Evolutionary conservation across 2,329 filamentous ascomycete species (phyloP), one percentile per base, ranked within the genome.

Genomic region (Diaporthe aspalathi): DNA sequence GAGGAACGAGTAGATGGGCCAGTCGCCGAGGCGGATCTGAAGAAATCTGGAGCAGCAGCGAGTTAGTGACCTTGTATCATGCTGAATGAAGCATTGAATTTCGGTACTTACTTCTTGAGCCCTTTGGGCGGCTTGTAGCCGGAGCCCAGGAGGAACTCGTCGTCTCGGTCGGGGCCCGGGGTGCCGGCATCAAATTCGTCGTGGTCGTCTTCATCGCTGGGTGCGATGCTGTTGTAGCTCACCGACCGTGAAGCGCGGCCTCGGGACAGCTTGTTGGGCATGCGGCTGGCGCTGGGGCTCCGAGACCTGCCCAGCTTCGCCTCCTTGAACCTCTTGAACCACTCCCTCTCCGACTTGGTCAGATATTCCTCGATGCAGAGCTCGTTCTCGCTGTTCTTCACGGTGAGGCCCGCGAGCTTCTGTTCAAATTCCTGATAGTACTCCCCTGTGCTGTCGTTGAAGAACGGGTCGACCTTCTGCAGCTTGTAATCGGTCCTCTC

Each of bases 401-500:
- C 88, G 54, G 75, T 80, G 12, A 92, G 81, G 3, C 79, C 79
- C 27, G 87, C 85, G 1, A 92, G 84, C 76, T 84, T 88, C 77
- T 85, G 84, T 72, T 89, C 86, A 73, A 91, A 92, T 2, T 81
- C 83, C 71, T 83, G 83, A 73, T 88, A 89, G 78, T 89, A 92
- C 74, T 90, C 84, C 40, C 89, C 90, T 32, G 85, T 89, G 62
- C 86, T 86, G 77, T 92, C 90, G 5, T 87, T 91, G 80, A 92
- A 92, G 80, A 89, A 90, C 1, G 90, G 90, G 74, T 90, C 89
- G 0, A 92, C 88, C 72, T 91, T 89, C 76, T 92, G 90, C 29
- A 91, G 84, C 73, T 88, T 87, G 76, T 87, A 89, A 76, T 90
- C 86, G 67, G 86, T 87, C 77, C 89, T 89, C 72, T 89, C 88